Percentiles rank a stretch among this genome's conserved stretches.
These are phyloP conservation scores for Spiromastix sp. DNA, from an alignment of 2,329 filamentous ascomycete genomes.

Conservation along the genomic window DNA sequence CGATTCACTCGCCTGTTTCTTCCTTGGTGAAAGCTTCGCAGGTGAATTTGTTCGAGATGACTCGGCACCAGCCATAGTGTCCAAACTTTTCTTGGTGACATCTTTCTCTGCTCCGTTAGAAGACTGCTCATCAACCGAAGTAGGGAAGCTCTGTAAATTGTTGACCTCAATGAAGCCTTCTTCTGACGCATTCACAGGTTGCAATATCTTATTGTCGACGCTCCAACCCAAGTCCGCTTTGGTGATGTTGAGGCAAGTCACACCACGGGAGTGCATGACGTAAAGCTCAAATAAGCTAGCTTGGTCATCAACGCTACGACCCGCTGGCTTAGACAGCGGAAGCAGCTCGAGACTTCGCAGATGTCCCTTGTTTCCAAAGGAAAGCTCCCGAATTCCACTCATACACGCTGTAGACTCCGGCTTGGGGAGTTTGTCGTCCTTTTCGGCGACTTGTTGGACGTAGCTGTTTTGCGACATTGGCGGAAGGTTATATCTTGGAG, in stretches of 20 bases:
- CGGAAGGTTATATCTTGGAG: conserved; percentile 77
- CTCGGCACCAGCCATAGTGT: conserved; percentile 12
- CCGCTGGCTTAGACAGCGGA: conserved; percentile 45
- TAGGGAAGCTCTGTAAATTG: conserved; percentile 49
- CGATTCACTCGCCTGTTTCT: conserved; percentile 32
- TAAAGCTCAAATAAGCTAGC: conserved; percentile 82
- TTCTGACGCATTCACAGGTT: conserved; percentile 64
- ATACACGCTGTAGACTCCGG: conserved; percentile 95
- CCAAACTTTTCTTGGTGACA: conserved; percentile 28
- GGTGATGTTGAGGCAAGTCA: conserved; percentile 79
- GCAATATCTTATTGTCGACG: conserved; percentile 76
- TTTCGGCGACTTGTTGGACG: conserved; percentile 64
- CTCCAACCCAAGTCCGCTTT: conserved; percentile 88
- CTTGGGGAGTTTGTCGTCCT: conserved; percentile 63
- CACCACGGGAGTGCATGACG: conserved; percentile 92
- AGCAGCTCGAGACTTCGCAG: conserved; percentile 87
- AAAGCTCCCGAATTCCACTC: conserved; percentile 92
- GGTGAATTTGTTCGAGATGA: conserved; percentile 25
- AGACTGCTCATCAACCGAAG: conserved; percentile 31
- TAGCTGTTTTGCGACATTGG: conserved; percentile 80
- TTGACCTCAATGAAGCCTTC: conserved; percentile 64
- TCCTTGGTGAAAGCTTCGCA: conserved; percentile 26
- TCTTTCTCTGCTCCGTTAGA: conserved; percentile 36
- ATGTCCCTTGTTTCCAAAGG: conserved; percentile 74
- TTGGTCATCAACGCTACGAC: conserved; percentile 50